phyloP scores from a whole-genome alignment of 495 filamentous ascomycete species.

The Podospora fimiseda region DNA sequence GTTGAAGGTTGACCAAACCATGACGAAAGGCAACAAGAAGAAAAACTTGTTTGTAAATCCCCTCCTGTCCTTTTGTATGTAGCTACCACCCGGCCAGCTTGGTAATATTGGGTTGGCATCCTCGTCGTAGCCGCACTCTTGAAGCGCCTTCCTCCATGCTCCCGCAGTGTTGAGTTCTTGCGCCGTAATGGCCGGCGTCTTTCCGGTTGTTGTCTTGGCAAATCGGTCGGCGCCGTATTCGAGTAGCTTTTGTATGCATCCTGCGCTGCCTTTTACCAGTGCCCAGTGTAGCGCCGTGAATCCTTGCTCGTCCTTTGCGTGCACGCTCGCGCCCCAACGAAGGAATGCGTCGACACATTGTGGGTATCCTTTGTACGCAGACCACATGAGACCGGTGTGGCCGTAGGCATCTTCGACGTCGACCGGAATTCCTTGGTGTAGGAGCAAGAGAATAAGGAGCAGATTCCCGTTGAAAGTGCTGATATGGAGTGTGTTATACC shows the following conservation, averaged over 20 bases:
- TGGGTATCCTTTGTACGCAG: conserved; percentile 91
- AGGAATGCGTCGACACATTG: conserved; percentile 88
- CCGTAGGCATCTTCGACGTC: conserved; percentile 82
- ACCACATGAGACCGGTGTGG: conserved; percentile 96
- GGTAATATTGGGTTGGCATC: conserved; percentile 64
- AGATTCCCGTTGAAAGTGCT: conserved; percentile 96
- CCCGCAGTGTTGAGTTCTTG: conserved; percentile 80
- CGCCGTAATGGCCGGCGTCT: conserved; percentile 76
- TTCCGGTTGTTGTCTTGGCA: conserved; percentile 76
- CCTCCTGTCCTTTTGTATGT: conserved; percentile 63
- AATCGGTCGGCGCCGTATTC: conserved; percentile 94
- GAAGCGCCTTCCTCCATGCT: conserved; percentile 76
- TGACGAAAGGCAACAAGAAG: conserved; percentile 80
- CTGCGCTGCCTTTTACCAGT: conserved; percentile 79
- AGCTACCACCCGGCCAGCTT: conserved; percentile 50
- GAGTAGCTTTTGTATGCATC: conserved; percentile 82
- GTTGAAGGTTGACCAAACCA: conserved; percentile 62
- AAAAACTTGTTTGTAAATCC: conserved; percentile 76
- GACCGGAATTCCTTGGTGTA: conserved; percentile 90
- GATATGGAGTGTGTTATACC: conserved; percentile 94
- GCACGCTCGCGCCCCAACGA: conserved; percentile 91
- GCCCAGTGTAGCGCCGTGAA: conserved; percentile 96
- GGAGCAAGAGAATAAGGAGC: conserved; percentile 72
- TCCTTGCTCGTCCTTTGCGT: conserved; percentile 81
- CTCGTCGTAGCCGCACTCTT: conserved; percentile 75